These are phyloP conservation scores for Smallanthus sonchifolius DNA, from an alignment of 129 eudicot species.

Conservation along the genomic window DNA sequence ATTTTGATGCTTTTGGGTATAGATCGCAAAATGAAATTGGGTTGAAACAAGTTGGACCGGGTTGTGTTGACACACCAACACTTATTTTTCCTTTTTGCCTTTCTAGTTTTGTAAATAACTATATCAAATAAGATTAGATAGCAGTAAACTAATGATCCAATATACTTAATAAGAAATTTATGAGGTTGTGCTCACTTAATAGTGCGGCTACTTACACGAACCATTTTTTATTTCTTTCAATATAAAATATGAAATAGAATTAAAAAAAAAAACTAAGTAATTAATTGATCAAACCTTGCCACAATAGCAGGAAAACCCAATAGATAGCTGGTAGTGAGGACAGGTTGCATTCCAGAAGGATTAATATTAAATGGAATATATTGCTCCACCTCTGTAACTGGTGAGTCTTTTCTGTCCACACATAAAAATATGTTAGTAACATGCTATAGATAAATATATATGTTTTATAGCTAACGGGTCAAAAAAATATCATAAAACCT, in stretches of 20 bases:
- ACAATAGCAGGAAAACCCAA: conserved; percentile 81
- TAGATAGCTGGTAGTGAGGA: conserved; percentile 83
- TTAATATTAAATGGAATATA: conserved; percentile 96
- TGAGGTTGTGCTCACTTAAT: not conserved
- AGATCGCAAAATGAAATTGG: not conserved
- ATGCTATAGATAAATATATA: not conserved
- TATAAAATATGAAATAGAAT: not conserved
- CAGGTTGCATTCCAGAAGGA: conserved; percentile 99
- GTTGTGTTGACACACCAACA: conserved; percentile 1
- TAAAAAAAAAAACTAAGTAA: not conserved
- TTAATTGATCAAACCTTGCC: conserved; percentile 55
- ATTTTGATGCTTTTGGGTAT: not conserved
- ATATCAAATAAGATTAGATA: not conserved
- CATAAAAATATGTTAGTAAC: conserved; percentile 6
- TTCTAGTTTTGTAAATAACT: not conserved
- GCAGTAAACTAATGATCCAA: not conserved
- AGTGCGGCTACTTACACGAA: not conserved
- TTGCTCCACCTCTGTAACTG: conserved; percentile 89
- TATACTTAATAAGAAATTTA: not conserved
- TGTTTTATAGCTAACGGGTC: not conserved
- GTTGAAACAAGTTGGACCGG: not conserved
- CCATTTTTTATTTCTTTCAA: not conserved
- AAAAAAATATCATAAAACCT: not conserved
- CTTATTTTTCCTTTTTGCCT: not conserved
- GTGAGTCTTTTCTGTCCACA: conserved; percentile 72